phyloP scores from a whole-genome alignment of 371 early-diverging fungal genomes.

The Mucor velutinosus region DNA sequence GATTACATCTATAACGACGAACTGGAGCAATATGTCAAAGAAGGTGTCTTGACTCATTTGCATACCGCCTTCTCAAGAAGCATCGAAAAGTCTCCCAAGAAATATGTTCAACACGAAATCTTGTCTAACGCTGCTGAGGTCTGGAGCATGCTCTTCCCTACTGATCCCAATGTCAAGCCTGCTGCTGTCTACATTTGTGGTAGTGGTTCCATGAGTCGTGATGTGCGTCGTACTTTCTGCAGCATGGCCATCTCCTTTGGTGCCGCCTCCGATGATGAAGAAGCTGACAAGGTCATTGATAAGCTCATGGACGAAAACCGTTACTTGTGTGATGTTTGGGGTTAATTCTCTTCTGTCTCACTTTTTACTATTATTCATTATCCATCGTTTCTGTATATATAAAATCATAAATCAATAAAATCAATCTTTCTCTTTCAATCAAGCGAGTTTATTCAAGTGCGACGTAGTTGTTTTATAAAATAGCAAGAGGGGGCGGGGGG shows the following conservation, averaged over 20 bases:
- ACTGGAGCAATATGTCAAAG: conserved; percentile 50
- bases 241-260: conserved; percentile 45
- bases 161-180: conserved; percentile 15
- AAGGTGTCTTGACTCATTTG: conserved; percentile 56
- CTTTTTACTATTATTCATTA: no score
- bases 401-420: no score
- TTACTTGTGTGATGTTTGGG: conserved; percentile 58
- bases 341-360: conserved; percentile 23
- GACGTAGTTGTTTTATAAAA: no score
- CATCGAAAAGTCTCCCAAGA: conserved; percentile 26
- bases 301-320: conserved; percentile 32
- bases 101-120: conserved; percentile 51
- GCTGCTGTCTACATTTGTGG: conserved; percentile 49
- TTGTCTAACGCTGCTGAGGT: conserved; percentile 37
- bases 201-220: conserved; percentile 48
- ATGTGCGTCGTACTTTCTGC: conserved; percentile 45
- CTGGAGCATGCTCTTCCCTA: conserved; percentile 32
- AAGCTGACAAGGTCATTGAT: conserved; percentile 33
- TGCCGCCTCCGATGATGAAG: conserved; percentile 26
- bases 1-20: conserved; percentile 80
- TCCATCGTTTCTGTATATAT: no score
- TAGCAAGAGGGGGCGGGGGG: no score
- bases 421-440: no score
- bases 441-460: no score
- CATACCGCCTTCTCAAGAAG: conserved; percentile 75